Conservation (phyloP, 1,284 basidiomycete species). For the Austroboletus olivaceoglutinosus region DNA sequence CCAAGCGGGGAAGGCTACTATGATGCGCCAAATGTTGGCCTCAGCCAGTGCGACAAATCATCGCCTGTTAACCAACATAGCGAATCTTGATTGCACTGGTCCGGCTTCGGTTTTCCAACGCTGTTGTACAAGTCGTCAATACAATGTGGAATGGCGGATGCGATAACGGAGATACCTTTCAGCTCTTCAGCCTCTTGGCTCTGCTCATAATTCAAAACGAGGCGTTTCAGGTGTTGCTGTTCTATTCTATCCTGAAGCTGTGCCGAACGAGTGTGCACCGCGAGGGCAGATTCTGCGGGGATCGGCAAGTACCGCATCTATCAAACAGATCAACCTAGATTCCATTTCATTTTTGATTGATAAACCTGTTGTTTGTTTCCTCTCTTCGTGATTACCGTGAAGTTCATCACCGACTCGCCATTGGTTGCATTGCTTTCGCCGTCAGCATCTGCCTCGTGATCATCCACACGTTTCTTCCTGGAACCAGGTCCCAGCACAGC, state of each 20-base stretch:
- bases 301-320: slow-evolving; percentile 85
- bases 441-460: slow-evolving; percentile 51
- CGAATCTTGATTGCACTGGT: slow-evolving; percentile 69
- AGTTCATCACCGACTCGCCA: slow-evolving; percentile 72
- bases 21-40: slow-evolving; percentile 20
- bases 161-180: slow-evolving; percentile 51
- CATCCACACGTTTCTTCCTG: slow-evolving; percentile 59
- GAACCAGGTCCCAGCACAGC: slow-evolving; percentile 67
- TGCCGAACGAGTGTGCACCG: slow-evolving; percentile 84
- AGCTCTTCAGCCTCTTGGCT: slow-evolving; percentile 79
- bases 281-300: slow-evolving; percentile 82
- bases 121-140: slow-evolving; percentile 35
- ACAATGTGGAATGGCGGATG: not conserved
- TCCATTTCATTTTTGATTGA: not conserved
- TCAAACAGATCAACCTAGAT: slow-evolving; percentile 9
- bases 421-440: slow-evolving; percentile 37
- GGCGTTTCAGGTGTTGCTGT: slow-evolving; percentile 90
- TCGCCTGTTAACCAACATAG: slow-evolving; percentile 51
- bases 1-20: slow-evolving; percentile 22
- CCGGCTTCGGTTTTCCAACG: slow-evolving; percentile 65
- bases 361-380: slow-evolving; percentile 90
- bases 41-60: slow-evolving; percentile 14
- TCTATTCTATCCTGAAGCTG: slow-evolving; percentile 92
- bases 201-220: slow-evolving; percentile 87
- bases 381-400: slow-evolving; percentile 90